phyloP scores from a whole-genome alignment of 768 basidiomycete genomes.

The Lactarius indigo region DNA sequence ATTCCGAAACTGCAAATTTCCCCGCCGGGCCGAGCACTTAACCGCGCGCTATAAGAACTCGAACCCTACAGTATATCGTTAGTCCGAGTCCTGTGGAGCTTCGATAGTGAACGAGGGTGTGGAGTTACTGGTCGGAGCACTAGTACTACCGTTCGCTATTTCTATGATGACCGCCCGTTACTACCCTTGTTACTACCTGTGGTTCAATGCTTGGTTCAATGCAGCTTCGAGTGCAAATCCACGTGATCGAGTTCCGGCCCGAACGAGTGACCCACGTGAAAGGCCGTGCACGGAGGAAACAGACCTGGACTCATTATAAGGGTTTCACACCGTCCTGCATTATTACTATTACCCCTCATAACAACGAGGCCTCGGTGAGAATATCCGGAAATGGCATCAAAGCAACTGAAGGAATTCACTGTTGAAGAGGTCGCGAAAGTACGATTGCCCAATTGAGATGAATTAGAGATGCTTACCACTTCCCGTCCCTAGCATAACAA shows the following conservation, averaged over 20 bases:
- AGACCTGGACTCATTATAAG: neutral
- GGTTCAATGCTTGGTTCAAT: too few species aligned
- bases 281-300: neutral
- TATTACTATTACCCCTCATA: neutral
- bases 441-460: conserved; percentile 17
- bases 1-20: neutral
- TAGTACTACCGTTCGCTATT: too few species aligned
- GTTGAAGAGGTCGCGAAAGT: conserved; percentile 69
- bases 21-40: too few species aligned
- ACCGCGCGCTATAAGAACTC: too few species aligned
- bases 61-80: too few species aligned
- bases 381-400: conserved; percentile 20
- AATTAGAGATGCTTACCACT: neutral
- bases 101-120: too few species aligned
- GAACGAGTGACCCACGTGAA: neutral
- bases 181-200: too few species aligned
- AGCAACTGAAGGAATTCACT: conserved; percentile 38
- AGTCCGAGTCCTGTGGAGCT: too few species aligned
- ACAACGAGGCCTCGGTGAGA: neutral
- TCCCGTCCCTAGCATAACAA: conserved; percentile 70
- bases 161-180: too few species aligned
- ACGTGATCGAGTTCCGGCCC: neutral
- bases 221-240: too few species aligned
- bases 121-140: too few species aligned
- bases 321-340: neutral